Evolutionary conservation across 345 rosid genomes (phyloP), one percentile per base, ranked within the genome.

Genomic region (Rubroshorea leprosula): DNA sequence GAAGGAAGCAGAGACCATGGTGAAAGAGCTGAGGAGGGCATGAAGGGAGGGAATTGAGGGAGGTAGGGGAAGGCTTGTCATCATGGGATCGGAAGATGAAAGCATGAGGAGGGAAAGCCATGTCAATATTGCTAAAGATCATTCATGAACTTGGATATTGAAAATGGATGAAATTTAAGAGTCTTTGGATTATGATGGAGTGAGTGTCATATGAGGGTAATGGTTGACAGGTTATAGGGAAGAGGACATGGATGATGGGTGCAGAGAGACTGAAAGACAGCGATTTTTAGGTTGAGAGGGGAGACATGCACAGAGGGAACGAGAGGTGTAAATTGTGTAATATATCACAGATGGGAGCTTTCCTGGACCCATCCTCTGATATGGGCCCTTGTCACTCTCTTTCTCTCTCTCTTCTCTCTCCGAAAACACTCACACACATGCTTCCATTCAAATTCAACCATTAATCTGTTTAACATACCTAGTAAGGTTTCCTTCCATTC

Each of bases 1-100:
- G 23, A 49, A 25, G 61, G 52, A 64, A 35, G 1, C 12, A 14
- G 8, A 19, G 44, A 83, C 95, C 90, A 55, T 86, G 84, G 54
- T 86, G 84, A 68, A 82, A 87, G 55, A 77, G 80, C 10, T 80
- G 87, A 11, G 89, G 89, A 74, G 86, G 95, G 43, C 80, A 80
- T 52, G 95, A 73, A 48, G 85, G 76, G 60, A 82, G 77, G 45
- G 80, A 72, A 49, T 23, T 69, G 66, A 77, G 82, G 24, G 77
- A 74, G 48, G 82, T 75, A 15, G 82, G 87, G 15, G 89, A 79
- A 51, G 87, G 80, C 67, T 76, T 82, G 23, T 84, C 90, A 70
- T 87, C 87, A 58, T 68, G 78, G 55, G 85, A 51, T 66, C 78
- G 89, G 71, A 84, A 83, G 75, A 82, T 68, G 79, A 87, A 87